Evolutionary conservation across 495 filamentous ascomycete genomes (phyloP).

Genomic region (Aspergillus bertholletiae): DNA sequence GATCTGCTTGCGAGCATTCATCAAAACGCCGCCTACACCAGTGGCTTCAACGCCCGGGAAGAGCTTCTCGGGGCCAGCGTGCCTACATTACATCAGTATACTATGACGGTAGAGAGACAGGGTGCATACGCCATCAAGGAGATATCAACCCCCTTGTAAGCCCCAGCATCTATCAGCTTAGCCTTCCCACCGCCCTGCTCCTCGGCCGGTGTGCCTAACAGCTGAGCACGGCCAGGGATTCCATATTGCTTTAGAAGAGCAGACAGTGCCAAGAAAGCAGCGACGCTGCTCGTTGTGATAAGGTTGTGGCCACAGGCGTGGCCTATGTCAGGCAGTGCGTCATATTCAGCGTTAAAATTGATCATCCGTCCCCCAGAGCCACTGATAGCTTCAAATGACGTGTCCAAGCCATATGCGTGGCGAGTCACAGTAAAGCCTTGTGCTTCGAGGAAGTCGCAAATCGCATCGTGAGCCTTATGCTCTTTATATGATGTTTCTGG

Average conservation of each 20-base stretch:
- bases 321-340: constrained; percentile 56
- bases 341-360: constrained; percentile 49
- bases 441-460: constrained; percentile 51
- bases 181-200: constrained; percentile 71
- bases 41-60: constrained; percentile 22
- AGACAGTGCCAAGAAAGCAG: constrained; percentile 56
- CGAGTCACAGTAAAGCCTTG: constrained; percentile 56
- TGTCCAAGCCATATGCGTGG: constrained; percentile 41
- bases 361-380: constrained; percentile 39
- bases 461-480: constrained; percentile 52
- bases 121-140: constrained; percentile 56
- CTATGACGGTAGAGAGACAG: neutral
- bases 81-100: constrained; percentile 16
- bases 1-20: constrained; percentile 39
- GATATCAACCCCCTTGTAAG: constrained; percentile 62
- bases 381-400: constrained; percentile 35
- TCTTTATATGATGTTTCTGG: constrained; percentile 59
- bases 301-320: constrained; percentile 72
- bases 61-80: constrained; percentile 24
- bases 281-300: constrained; percentile 60
- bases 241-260: constrained; percentile 40
- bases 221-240: constrained; percentile 53
- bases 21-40: constrained; percentile 31
- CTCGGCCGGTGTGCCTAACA: constrained; percentile 71
- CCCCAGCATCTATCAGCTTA: constrained; percentile 57